phyloP scores from a whole-genome alignment of 345 rosid genomes.

The Carallia brachiata region DNA sequence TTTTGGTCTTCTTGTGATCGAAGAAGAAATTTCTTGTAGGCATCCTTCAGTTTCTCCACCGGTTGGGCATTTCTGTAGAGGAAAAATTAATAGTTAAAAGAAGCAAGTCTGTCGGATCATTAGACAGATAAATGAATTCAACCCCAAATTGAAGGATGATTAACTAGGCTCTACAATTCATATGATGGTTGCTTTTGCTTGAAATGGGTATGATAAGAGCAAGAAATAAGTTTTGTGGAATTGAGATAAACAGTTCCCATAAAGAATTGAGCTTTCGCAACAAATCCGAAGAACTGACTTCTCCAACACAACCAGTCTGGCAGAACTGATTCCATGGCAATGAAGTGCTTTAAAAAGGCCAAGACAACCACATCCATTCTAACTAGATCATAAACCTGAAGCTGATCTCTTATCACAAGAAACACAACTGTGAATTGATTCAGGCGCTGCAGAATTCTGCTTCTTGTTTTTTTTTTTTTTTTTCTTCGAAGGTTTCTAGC shows the following conservation, averaged over 20 bases:
- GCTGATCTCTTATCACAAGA: not conserved
- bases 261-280: not conserved
- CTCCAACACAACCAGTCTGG: not conserved
- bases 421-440: not conserved
- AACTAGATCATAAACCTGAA: not conserved
- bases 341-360: not conserved
- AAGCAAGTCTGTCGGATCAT: not conserved
- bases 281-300: not conserved
- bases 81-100: slow-evolving; percentile 3
- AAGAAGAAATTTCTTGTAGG: slow-evolving; percentile 64
- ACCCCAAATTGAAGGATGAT: not conserved
- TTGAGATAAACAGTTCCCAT: not conserved
- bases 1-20: slow-evolving; percentile 61
- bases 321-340: not conserved
- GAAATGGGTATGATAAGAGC: not conserved
- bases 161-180: not conserved
- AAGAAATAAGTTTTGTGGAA: not conserved
- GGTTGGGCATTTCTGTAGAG: slow-evolving; percentile 70
- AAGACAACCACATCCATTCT: not conserved
- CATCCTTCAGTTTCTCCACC: slow-evolving; percentile 65
- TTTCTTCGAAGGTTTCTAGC: too few relatives aligned
- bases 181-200: not conserved
- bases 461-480: not conserved
- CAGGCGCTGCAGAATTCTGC: not conserved
- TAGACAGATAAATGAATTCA: not conserved